Conservation (phyloP, 2,329 filamentous ascomycete species). For the Botrytis tulipae region DNA sequence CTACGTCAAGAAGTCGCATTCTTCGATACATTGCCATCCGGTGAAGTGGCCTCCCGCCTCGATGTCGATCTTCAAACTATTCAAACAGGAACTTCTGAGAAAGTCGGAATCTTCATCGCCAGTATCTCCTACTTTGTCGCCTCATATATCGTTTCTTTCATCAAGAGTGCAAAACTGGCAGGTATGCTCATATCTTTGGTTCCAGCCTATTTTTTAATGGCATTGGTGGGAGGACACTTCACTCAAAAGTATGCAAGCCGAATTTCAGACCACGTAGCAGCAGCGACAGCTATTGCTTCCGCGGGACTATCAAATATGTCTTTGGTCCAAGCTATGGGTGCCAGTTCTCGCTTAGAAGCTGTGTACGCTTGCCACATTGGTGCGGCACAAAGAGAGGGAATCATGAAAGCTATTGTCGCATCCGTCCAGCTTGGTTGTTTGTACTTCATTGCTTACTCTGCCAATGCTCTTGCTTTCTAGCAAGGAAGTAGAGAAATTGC, state of each 20-base stretch:
- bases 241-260: slow-evolving; percentile 7
- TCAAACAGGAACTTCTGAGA: slow-evolving; percentile 57
- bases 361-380: background rate
- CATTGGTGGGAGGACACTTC: slow-evolving; percentile 6
- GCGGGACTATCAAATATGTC: slow-evolving; percentile 6
- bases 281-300: slow-evolving; percentile 9
- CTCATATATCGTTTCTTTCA: slow-evolving; percentile 58
- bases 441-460: slow-evolving; percentile 37
- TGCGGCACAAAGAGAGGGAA: slow-evolving; percentile 42
- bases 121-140: slow-evolving; percentile 46
- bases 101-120: slow-evolving; percentile 56
- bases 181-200: slow-evolving; percentile 41
- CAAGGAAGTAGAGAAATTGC: slow-evolving; percentile 44
- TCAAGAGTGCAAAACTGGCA: slow-evolving; percentile 53
- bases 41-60: slow-evolving; percentile 50
- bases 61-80: slow-evolving; percentile 57
- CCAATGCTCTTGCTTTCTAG: slow-evolving; percentile 58
- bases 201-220: slow-evolving; percentile 10
- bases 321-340: slow-evolving; percentile 8
- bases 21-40: slow-evolving; percentile 53
- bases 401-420: slow-evolving; percentile 49
- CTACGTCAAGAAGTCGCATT: slow-evolving; percentile 53
- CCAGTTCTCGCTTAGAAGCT: background rate
- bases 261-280: slow-evolving; percentile 7
- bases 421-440: slow-evolving; percentile 51